Conservation (phyloP, 768 basidiomycete genomes). For the Thelephora ganbajun region DNA sequence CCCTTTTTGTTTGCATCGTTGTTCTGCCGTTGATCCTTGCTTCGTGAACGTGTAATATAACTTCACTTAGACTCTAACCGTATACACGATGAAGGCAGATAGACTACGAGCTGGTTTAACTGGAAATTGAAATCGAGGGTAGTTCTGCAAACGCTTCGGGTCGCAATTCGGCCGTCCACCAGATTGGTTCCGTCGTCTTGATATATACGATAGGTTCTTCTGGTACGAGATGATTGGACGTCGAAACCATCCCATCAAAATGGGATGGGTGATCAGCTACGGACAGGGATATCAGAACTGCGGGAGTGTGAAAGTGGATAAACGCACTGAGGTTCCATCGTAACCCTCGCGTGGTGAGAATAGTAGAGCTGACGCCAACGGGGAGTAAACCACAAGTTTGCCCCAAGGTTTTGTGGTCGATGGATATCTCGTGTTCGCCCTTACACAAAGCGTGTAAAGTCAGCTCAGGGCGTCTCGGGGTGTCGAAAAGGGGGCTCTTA, state of each 20-base stretch:
- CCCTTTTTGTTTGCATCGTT: too few relatives aligned
- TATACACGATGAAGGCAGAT: not conserved
- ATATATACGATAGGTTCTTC: conserved; percentile 52
- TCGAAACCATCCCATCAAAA: conserved; percentile 78
- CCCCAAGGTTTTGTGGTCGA: conserved; percentile 65
- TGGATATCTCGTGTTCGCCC: conserved; percentile 72
- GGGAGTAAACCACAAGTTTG: conserved; percentile 93
- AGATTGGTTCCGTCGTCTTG: conserved; percentile 69
- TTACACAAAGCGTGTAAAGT: conserved; percentile 17
- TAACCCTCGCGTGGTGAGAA: conserved; percentile 72
- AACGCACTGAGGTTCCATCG: conserved; percentile 78
- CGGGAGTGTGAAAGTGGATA: not conserved
- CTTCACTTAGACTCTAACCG: too few relatives aligned
- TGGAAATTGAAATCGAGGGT: not conserved
- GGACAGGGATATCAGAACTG: not conserved
- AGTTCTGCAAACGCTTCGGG: not conserved
- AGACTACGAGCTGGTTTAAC: not conserved
- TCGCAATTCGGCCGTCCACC: conserved; percentile 76
- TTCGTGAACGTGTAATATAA: too few relatives aligned
- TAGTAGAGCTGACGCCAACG: conserved; percentile 64
- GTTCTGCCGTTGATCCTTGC: too few relatives aligned
- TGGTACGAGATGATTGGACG: conserved; percentile 82
- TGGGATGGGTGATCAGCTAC: conserved; percentile 54
- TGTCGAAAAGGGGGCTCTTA: conserved; percentile 16
- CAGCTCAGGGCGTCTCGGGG: not conserved